Evolutionary conservation across 2,329 filamentous ascomycete genomes (phyloP).

Genomic region (Aspergillus phoenicis): DNA sequence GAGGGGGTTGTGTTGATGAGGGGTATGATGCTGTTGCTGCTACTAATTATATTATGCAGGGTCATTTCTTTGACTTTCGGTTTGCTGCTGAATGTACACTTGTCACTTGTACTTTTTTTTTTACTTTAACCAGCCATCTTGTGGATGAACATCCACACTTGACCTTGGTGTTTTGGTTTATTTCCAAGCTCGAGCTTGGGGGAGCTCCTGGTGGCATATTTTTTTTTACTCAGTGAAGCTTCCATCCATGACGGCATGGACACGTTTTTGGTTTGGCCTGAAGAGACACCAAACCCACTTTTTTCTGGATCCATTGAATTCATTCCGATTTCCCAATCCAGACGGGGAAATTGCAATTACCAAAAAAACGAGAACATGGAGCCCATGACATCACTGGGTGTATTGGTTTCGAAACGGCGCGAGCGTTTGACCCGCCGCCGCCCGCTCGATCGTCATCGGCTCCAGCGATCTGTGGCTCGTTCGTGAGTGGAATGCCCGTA

Average conservation of each 20-base stretch:
- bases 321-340: too few relatives aligned
- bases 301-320: too few relatives aligned
- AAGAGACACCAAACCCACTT: neutral
- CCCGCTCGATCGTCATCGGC: conserved; percentile 36
- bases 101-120: neutral
- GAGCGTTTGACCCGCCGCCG: conserved; percentile 32
- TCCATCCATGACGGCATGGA: neutral
- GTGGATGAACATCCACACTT: too few relatives aligned
- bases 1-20: conserved; percentile 7
- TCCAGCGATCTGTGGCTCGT: conserved; percentile 34
- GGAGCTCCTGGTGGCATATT: neutral
- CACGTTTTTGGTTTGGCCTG: neutral
- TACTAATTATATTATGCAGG: neutral
- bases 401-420: conserved; percentile 26
- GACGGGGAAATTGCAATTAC: too few relatives aligned
- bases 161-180: too few relatives aligned
- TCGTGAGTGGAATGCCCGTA: conserved; percentile 25
- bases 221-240: neutral
- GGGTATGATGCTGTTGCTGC: conserved; percentile 10
- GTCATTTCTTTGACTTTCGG: neutral
- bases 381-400: conserved; percentile 33
- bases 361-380: neutral
- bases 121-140: too few relatives aligned
- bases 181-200: neutral
- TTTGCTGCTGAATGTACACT: neutral